Conservation (phyloP, 106 monocot species). For the Amphibolis antarctica region DNA sequence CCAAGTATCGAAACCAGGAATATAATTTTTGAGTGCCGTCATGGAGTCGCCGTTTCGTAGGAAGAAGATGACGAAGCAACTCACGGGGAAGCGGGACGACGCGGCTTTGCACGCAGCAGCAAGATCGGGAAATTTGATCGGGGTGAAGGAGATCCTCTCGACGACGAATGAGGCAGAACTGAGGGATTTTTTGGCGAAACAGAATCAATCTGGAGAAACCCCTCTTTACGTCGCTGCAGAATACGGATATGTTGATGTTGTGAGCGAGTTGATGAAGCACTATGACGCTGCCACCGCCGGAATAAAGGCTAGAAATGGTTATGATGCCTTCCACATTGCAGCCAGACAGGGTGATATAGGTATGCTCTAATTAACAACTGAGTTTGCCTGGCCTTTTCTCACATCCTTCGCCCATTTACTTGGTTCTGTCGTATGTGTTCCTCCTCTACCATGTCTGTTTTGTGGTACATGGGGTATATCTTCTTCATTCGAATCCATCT, state of each 20-base stretch:
- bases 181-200: slow-evolving; percentile 38
- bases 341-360: slow-evolving; percentile 95
- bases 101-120: slow-evolving; percentile 66
- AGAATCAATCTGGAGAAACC: slow-evolving; percentile 85
- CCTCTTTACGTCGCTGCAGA: slow-evolving; percentile 78
- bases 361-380: slow-evolving; percentile 19
- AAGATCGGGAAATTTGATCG: slow-evolving; percentile 48
- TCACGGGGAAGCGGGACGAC: slow-evolving; percentile 76
- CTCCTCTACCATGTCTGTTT: too few relatives aligned
- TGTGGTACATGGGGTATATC: too few relatives aligned
- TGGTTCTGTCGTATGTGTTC: too few relatives aligned
- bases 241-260: slow-evolving; percentile 69
- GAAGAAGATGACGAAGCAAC: slow-evolving; percentile 87
- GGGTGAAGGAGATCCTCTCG: slow-evolving; percentile 33
- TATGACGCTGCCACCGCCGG: slow-evolving; percentile 50
- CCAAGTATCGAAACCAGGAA: not conserved
- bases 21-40: not conserved
- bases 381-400: not conserved
- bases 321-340: slow-evolving; percentile 79
- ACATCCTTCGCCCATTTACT: not conserved
- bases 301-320: slow-evolving; percentile 81
- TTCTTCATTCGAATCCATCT: too few relatives aligned
- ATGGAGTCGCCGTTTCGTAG: slow-evolving; percentile 53
- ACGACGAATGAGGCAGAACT: slow-evolving; percentile 29
- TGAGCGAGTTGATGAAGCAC: slow-evolving; percentile 58